Base-by-base conservation (phyloP, 2,329 filamentous ascomycete genomes). In the Verruconis gallopava region DNA sequence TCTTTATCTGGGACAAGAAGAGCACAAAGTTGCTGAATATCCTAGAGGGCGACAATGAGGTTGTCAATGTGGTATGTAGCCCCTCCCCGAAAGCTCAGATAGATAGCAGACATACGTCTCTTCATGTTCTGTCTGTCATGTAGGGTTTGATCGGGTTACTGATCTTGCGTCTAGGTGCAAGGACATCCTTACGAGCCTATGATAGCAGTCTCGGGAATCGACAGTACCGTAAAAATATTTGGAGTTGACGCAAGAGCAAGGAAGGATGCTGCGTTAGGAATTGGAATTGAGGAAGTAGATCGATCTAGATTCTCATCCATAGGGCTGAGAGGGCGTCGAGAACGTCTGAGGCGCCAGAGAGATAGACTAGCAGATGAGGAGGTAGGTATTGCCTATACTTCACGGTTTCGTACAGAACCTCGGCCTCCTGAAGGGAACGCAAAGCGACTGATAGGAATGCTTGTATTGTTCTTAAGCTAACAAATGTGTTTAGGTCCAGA, bases 1-100 rank as follows among this genome's bases (percentile, higher is more conserved):
- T 81, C 18, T 81, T 81, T 55, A 79, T 81, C 40, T 81, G 77
- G 77, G 75, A 81, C 49, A 68, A 71, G 43, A 75, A 77, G 50
- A 76, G 73, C 3, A 62, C 65, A 14, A 62, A 74, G 43, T 58
- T 81, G 38, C 63, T 80, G 38, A 79, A 79, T 51, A 76, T 81
- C 13, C 62, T 81, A 4, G 70, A 78, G 53, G 77, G 73, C 1
- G 77, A 81, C 53, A 72, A 72, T 18, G 77, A 81, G 47, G 73
- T 79, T n/a, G 77, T 81, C 44, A 81, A 81, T 50, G 77, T 81
- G 13, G 64, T n/a, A n/a, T n/a, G n/a, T n/a, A n/a, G n/a, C 79
- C 12, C 74, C 79, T n/a, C n/a, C n/a, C n/a, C n/a, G n/a, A n/a
- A n/a, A n/a, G n/a, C n/a, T n/a, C n/a, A n/a, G n/a, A n/a, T n/a